These are phyloP conservation scores for Ascobolus immersus DNA, from an alignment of 495 filamentous ascomycete species.

Conservation along the genomic window DNA sequence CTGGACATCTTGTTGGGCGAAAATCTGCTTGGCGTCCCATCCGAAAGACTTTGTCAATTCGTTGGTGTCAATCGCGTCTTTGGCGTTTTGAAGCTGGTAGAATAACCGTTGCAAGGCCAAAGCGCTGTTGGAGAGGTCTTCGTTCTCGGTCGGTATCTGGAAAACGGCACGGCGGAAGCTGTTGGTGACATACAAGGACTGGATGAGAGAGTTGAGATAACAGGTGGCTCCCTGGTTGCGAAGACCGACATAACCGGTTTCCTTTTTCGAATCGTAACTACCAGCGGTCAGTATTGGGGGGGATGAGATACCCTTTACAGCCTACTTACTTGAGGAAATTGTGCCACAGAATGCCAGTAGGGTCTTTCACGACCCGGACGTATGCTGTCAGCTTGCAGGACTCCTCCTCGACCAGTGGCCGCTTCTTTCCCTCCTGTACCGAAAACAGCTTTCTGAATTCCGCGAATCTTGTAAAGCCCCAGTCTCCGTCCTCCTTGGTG, in stretches of 20 bases:
- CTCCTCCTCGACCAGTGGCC: slow-evolving; percentile 73
- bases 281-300: background rate
- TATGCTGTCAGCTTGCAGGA: slow-evolving; percentile 73
- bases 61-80: slow-evolving; percentile 56
- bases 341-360: slow-evolving; percentile 97
- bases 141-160: slow-evolving; percentile 75
- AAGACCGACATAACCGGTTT: slow-evolving; percentile 87
- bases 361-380: slow-evolving; percentile 81
- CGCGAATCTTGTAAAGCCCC: slow-evolving; percentile 87
- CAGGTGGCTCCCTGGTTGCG: slow-evolving; percentile 97
- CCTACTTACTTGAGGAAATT: slow-evolving; percentile 64
- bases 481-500: slow-evolving; percentile 88
- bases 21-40: slow-evolving; percentile 93
- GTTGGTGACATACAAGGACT: slow-evolving; percentile 94
- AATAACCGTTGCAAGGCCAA: slow-evolving; percentile 87
- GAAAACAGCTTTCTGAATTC: slow-evolving; percentile 65
- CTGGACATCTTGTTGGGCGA: slow-evolving; percentile 97
- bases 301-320: background rate
- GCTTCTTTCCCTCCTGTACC: slow-evolving; percentile 31
- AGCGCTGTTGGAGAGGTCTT: slow-evolving; percentile 60
- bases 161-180: slow-evolving; percentile 92
- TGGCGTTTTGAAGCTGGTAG: slow-evolving; percentile 70
- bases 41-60: slow-evolving; percentile 91
- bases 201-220: slow-evolving; percentile 89
- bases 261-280: slow-evolving; percentile 92